Evolutionary conservation across 768 basidiomycete genomes (phyloP), one percentile per base, ranked within the genome.

Genomic region (Lentinula lateritia): DNA sequence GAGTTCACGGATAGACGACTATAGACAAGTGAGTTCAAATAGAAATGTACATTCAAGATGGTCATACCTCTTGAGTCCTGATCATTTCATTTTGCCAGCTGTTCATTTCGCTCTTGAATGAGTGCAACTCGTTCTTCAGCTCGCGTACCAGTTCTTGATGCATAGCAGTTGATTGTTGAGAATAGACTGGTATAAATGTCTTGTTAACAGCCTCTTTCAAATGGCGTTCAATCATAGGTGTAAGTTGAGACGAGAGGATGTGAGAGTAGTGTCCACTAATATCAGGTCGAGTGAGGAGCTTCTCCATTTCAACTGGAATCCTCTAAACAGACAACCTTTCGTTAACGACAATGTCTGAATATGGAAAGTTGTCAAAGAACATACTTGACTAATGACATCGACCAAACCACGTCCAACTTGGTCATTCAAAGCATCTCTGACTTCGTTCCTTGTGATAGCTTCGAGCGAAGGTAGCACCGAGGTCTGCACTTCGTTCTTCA

Each of bases 381-480:
- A 46, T 62, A 93, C 92, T 75, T 87, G 86, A 67, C 83, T 86
- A 69, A 94, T 84, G 50, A 84, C 81, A 50, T 90, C 88, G 2
- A 85, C 80, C 55, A 95, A 70, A 7, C 89, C 88, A 65, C 83
- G 81, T 39, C 88, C 85, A 62, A 95, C 83, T 67, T 93, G 90
- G 61, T 87, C 87, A 66, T 87, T 89, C 63, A 94, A 78, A 10
- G 89, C 90, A 5, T 83, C 74, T 72, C 87, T 88, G 59, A 95
- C 89, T 72, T 94, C 92, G 54, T 74, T 84, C 74, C 86, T 89
- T 8, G 91, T 93, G 70, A 93, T 91, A 58, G 76, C 86, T 71
- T 93, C 91, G 38, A 95, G 78, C 7, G 91, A 83, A 4, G 93
- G 93, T 18, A 93, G 77, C 12, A 95, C 90, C 0, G 90, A 92